phyloP scores from a whole-genome alignment of 768 basidiomycete species.

The Russula sp. region DNA sequence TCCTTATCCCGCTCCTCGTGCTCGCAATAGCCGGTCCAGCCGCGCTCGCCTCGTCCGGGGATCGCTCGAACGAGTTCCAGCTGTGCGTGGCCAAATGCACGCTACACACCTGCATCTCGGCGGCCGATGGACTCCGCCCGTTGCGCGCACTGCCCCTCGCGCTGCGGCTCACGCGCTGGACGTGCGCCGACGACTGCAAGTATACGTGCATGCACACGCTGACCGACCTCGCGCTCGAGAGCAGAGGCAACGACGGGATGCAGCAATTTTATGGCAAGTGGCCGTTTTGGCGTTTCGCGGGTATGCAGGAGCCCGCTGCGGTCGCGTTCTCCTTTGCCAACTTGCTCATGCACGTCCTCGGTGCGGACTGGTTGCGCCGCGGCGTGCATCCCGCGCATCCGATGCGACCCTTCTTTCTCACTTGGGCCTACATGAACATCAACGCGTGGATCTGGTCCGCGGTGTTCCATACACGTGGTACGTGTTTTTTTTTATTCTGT shows the following conservation, averaged over 20 bases:
- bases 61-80: conserved; percentile 31
- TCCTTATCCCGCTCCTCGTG: neutral
- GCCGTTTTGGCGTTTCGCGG: conserved; percentile 86
- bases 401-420: conserved; percentile 59
- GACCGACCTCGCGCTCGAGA: conserved; percentile 46
- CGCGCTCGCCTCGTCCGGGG: conserved; percentile 27
- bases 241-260: no score
- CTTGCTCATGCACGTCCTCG: conserved; percentile 63
- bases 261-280: conserved; percentile 94
- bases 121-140: neutral
- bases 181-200: conserved; percentile 80
- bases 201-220: conserved; percentile 83
- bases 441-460: conserved; percentile 93
- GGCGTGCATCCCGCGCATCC: conserved; percentile 51
- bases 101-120: conserved; percentile 32
- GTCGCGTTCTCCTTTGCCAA: conserved; percentile 88
- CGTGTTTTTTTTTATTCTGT: conserved; percentile 8
- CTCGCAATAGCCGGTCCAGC: neutral
- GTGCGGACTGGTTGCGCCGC: conserved; percentile 41
- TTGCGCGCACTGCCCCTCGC: conserved; percentile 32
- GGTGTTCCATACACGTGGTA: conserved; percentile 92
- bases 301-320: conserved; percentile 92
- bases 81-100: conserved; percentile 28
- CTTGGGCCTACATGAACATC: conserved; percentile 62
- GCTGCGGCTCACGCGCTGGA: conserved; percentile 73